Base-by-base conservation (phyloP, 2,329 filamentous ascomycete species). In the Leptographium radiaticola region DNA sequence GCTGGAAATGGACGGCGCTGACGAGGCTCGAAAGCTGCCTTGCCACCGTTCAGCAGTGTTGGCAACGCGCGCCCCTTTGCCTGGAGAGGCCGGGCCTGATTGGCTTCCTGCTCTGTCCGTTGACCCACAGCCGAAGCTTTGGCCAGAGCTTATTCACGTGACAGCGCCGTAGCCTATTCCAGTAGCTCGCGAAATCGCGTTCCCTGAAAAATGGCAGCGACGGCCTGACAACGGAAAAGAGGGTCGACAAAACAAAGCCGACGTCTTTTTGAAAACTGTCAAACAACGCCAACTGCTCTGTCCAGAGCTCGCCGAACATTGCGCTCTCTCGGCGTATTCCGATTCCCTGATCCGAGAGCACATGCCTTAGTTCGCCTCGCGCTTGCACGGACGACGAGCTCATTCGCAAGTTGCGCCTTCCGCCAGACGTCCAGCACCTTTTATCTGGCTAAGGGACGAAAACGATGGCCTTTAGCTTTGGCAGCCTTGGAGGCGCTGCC, bases 391-490 rank as follows among this genome's bases (percentile, higher is more conserved):
- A 25, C 18, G 15, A 6, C 25, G 42, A 44, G 42, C 42, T 30
- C 42, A 25, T 20, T 15, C 42, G 15, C 25, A 11, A 13, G 42
- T 44, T 30, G 42, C 18, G 20, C 6, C 42, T 25, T 44, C 18
- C 42, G 20, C 43, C 25, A 16, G 43, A 45, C 43, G 43, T 15
- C 43, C 25, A n/a, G 13, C 25, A 8, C 2, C 16, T 15, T 30
- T 9, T 15, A 16, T 31, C 13, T 20, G 34, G 34, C 34, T 9
- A 16, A 16, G 6, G 43, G 30, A 45, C 25, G 5, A 8, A 45
- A 31, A 31, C 25, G 59, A 83, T 88, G 84, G 80, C 83, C 54
- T 86, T 86, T 68, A 73, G 75, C 66, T 83, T 83, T 66, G 71
- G 67, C 58, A 76, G 68, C 61, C 66, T 73, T 53, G 69, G 67